Evolutionary conservation across 2,329 filamentous ascomycete genomes (phyloP).

Genomic region (Huntiella moniliformis): DNA sequence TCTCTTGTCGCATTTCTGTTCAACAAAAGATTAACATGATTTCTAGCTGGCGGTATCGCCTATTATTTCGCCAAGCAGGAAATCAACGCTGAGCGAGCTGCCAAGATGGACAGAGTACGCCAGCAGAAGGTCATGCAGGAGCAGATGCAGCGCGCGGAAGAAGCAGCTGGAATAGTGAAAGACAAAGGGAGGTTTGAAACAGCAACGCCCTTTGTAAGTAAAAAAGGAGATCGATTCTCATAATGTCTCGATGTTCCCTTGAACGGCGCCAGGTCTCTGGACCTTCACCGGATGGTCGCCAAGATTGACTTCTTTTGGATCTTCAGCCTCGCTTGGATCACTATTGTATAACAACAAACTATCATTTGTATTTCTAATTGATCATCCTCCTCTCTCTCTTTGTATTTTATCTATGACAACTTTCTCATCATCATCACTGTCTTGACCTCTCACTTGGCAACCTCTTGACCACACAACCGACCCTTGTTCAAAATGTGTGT

Average conservation of each 20-base stretch:
- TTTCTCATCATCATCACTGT: not conserved
- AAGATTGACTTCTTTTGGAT: not conserved
- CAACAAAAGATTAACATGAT: not conserved
- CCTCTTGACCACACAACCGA: too few relatives aligned
- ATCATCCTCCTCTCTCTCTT: too few relatives aligned
- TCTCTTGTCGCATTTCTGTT: not conserved
- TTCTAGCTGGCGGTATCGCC: constrained; percentile 65
- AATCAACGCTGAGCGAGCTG: constrained; percentile 76
- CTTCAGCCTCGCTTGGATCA: constrained; percentile 7
- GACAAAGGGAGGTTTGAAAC: constrained; percentile 51
- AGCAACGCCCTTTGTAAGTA: constrained; percentile 51
- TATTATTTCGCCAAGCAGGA: constrained; percentile 92
- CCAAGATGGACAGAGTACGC: constrained; percentile 47
- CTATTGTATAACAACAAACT: not conserved
- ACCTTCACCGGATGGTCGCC: not conserved
- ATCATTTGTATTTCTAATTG: not conserved
- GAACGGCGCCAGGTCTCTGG: not conserved
- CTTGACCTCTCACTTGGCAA: not conserved
- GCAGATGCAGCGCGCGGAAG: constrained; percentile 7
- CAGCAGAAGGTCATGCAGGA: constrained; percentile 40
- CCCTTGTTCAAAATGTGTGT: too few relatives aligned
- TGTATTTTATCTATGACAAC: too few relatives aligned
- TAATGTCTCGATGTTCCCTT: constrained; percentile 16
- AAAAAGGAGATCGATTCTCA: constrained; percentile 74
- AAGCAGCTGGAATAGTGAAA: constrained; percentile 15